Conservation (phyloP, 1,284 basidiomycete genomes). For the Tetrapyrgos nigripes region DNA sequence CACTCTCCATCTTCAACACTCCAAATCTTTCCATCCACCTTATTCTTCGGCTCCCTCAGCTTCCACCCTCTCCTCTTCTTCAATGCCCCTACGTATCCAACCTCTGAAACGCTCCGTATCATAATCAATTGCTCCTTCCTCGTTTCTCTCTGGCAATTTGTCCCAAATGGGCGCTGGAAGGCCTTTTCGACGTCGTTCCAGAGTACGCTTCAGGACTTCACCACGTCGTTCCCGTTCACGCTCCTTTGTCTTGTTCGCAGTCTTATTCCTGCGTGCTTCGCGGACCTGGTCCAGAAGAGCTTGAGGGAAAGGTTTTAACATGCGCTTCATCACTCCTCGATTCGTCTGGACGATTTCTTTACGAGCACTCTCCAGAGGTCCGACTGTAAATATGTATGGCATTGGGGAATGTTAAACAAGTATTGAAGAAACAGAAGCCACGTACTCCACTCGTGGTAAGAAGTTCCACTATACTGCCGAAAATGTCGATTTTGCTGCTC, state of each 20-base stretch:
- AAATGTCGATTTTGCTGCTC: conserved; percentile 46
- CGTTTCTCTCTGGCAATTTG: conserved; percentile 55
- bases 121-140: conserved; percentile 53
- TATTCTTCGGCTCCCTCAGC: conserved; percentile 47
- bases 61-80: conserved; percentile 46
- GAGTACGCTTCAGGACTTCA: conserved; percentile 55
- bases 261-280: conserved; percentile 61
- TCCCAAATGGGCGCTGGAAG: conserved; percentile 67
- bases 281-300: conserved; percentile 55
- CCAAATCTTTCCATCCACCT: conserved; percentile 51
- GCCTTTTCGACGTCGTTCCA: conserved; percentile 52
- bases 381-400: conserved; percentile 21
- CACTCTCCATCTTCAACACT: conserved; percentile 49
- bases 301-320: conserved; percentile 47
- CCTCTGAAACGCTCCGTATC: conserved; percentile 59
- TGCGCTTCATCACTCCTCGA: conserved; percentile 49
- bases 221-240: conserved; percentile 64
- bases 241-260: conserved; percentile 67
- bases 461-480: conserved; percentile 8
- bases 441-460: conserved; percentile 48
- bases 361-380: conserved; percentile 21
- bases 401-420: conserved; percentile 5
- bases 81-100: conserved; percentile 62
- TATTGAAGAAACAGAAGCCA: too few species aligned
- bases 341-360: conserved; percentile 37